A percentile compares a stretch with the other conserved stretches of the same genome.
phyloP scores from a whole-genome alignment of 164 flowering plant genomes.

The Umbellularia californica region DNA sequence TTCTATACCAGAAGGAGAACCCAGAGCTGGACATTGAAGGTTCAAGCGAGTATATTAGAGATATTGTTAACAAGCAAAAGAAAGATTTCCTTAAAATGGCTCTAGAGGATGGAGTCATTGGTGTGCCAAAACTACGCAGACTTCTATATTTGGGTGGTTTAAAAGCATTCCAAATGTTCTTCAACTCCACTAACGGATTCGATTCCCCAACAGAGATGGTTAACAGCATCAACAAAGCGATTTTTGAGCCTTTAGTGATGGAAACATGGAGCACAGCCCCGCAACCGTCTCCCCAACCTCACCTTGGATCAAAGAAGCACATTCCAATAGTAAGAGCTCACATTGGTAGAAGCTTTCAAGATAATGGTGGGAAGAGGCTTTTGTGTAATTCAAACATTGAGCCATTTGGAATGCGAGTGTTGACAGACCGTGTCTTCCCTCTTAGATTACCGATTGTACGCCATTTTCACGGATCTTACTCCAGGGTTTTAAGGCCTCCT shows the following conservation, averaged over 20 bases:
- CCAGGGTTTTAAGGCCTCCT: neutral
- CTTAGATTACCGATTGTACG: neutral
- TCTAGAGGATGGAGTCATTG: conserved; percentile 20
- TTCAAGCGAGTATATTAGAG: conserved; percentile 21
- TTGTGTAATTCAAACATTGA: neutral
- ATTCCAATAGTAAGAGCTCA: neutral
- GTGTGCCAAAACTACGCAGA: conserved; percentile 16
- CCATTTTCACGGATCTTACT: neutral
- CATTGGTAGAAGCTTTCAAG: neutral
- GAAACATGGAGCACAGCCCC: neutral
- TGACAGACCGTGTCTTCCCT: neutral
- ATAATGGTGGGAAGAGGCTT: neutral
- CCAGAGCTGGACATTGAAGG: conserved; percentile 27
- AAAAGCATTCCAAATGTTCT: conserved; percentile 47
- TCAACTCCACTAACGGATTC: conserved; percentile 27
- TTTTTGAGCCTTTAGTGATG: conserved; percentile 23
- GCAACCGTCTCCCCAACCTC: too few species aligned
- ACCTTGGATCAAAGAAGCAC: neutral
- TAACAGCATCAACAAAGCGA: conserved; percentile 33
- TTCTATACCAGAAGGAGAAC: conserved; percentile 30
- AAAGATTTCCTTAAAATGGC: conserved; percentile 31
- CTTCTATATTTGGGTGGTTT: conserved; percentile 26
- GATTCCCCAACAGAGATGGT: conserved; percentile 28
- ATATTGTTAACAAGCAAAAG: conserved; percentile 21
- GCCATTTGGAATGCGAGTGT: neutral